phyloP scores from a whole-genome alignment of 2,329 filamentous ascomycete species.

The Alternaria tenuissima region DNA sequence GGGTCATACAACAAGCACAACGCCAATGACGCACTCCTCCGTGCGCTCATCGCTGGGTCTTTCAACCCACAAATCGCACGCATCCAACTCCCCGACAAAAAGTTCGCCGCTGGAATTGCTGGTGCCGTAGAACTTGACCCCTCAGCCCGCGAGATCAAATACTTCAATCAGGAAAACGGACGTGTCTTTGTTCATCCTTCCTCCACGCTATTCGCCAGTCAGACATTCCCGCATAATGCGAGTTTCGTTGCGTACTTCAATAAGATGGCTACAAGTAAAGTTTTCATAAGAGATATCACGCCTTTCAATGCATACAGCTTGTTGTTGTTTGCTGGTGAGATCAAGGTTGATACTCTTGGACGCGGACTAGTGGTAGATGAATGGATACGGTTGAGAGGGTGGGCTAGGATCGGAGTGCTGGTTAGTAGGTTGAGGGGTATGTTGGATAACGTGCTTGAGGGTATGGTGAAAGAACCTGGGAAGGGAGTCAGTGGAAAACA shows the following conservation, averaged over 20 bases:
- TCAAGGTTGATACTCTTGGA: constrained; percentile 86
- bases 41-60: constrained; percentile 59
- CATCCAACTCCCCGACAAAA: constrained; percentile 94
- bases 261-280: constrained; percentile 90
- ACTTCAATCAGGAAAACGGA: constrained; percentile 68
- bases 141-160: constrained; percentile 90
- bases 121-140: constrained; percentile 93
- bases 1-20: constrained; percentile 59
- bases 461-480: constrained; percentile 79
- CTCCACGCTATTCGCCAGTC: constrained; percentile 84
- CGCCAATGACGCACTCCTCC: constrained; percentile 56
- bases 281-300: constrained; percentile 90
- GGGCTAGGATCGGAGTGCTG: constrained; percentile 93
- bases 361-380: constrained; percentile 89
- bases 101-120: constrained; percentile 85
- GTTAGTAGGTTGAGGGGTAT: constrained; percentile 83
- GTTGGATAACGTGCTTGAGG: constrained; percentile 83
- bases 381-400: constrained; percentile 86
- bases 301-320: constrained; percentile 91
- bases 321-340: constrained; percentile 85
- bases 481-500: constrained; percentile 59
- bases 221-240: constrained; percentile 77
- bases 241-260: constrained; percentile 89
- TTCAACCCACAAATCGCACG: constrained; percentile 83
- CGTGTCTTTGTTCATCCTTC: constrained; percentile 93